Base-by-base conservation (phyloP, 2,329 filamentous ascomycete species). In the Zasmidium cellare region DNA sequence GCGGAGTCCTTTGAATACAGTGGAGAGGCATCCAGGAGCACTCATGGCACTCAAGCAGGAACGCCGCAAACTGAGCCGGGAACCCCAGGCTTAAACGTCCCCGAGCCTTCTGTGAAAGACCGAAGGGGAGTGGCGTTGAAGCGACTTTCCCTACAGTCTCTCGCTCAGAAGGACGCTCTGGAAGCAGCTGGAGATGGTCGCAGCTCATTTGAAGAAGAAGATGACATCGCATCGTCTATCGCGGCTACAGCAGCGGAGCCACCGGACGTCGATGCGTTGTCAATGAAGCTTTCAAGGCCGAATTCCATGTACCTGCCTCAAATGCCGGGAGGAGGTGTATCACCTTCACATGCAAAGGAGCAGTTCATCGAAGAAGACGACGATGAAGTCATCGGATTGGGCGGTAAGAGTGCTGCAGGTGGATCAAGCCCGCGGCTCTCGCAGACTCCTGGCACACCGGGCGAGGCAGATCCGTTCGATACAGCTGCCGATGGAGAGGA, bases 121-220 rank as follows among this genome's bases (percentile, higher is more conserved):
- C 35, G 55, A 28, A 50, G 56, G 1, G 53, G 31, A 18, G 38
- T 53, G 6, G 53, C 58, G n/a, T 23, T 59, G 9, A 55, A 55
- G 35, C 58, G 56, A 41, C 44, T 63, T 18, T 65, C 63, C 11
- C 50, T 58, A 24, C 38, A 46, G 6, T 63, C 61, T 18, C 47
- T 63, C 3, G 51, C 47, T 20, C 56, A 50, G 22, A 62, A 61
- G 31, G 53, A 60, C 35, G 52, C 60, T 24, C 50, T 57, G 24
- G 61, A 62, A 11, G 51, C 73, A 82, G 24, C 77, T 81, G 57
- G 73, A 77, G 52, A 71, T 72, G 23, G 64, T 9, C 6, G 45
- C 45, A 24, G 45, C 18, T 3, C 45, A 12, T 24, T 47, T 56
- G 23, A 46, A 50, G 23, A 63, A 56, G 60, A 64, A 22, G 59